Conservation (phyloP, 2,329 filamentous ascomycete genomes). For the Aureobasidium sp. region DNA sequence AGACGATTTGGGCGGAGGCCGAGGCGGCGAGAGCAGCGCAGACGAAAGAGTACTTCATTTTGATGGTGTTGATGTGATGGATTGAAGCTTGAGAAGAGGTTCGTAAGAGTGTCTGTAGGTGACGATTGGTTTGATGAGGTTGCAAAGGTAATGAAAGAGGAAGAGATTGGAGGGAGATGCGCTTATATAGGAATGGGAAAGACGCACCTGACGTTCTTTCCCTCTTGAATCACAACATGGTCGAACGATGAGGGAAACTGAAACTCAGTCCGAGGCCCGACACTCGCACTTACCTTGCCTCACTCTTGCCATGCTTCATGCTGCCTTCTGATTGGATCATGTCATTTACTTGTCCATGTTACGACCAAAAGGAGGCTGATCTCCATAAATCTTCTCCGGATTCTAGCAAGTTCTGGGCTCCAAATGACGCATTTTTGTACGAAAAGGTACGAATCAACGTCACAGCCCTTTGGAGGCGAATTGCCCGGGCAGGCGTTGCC, state of each 20-base stretch:
- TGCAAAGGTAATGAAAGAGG: not conserved
- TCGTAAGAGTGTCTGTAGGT: not conserved
- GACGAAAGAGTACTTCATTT: slow-evolving; percentile 14
- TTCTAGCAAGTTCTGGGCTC: slow-evolving; percentile 5
- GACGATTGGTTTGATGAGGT: not conserved
- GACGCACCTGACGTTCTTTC: not conserved
- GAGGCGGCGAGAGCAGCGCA: slow-evolving; percentile 13
- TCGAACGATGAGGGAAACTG: not conserved
- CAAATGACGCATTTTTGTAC: slow-evolving; percentile 1
- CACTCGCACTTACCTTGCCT: not conserved
- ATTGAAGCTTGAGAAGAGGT: not conserved
- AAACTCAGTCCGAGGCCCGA: not conserved
- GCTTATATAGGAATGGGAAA: not conserved
- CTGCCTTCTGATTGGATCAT: not conserved
- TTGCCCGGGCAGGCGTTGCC: slow-evolving; percentile 6
- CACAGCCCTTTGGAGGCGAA: not conserved
- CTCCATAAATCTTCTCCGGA: not conserved
- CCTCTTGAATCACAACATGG: slow-evolving; percentile 7
- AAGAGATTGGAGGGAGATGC: not conserved
- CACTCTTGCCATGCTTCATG: not conserved
- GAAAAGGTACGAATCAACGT: not conserved
- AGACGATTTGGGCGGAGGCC: slow-evolving; percentile 2
- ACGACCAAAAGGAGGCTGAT: slow-evolving; percentile 11
- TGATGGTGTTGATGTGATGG: slow-evolving; percentile 4
- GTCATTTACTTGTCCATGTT: slow-evolving; percentile 7